Percentiles rank a stretch among this genome's conserved stretches.
These are phyloP conservation scores for Saussurea involucrata DNA, from an alignment of 129 eudicot genomes.

Conservation along the genomic window DNA sequence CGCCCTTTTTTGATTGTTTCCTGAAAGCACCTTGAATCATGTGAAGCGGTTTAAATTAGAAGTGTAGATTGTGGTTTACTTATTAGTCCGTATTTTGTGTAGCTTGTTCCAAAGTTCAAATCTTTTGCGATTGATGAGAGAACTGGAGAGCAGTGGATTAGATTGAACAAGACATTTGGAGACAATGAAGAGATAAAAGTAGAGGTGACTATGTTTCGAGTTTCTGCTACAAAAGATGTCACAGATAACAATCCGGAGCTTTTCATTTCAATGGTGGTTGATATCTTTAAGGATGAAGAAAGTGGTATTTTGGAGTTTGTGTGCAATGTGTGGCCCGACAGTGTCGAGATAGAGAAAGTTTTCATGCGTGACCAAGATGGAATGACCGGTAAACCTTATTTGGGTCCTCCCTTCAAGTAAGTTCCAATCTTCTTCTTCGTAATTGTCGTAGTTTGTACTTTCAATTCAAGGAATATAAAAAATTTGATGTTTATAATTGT, in stretches of 20 bases:
- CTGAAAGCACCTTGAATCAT: neutral
- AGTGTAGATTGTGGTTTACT: neutral
- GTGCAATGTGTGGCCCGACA: slow-evolving; percentile 87
- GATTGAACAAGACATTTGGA: slow-evolving; percentile 58
- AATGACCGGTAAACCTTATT: slow-evolving; percentile 51
- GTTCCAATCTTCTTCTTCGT: slow-evolving; percentile 24
- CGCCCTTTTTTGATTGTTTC: too few species aligned
- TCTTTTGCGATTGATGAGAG: slow-evolving; percentile 66
- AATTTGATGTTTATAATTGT: neutral
- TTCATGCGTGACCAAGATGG: slow-evolving; percentile 47
- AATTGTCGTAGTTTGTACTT: neutral
- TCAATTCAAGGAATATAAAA: neutral
- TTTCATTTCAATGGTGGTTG: slow-evolving; percentile 60
- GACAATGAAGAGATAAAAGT: slow-evolving; percentile 77
- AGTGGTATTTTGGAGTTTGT: slow-evolving; percentile 60
- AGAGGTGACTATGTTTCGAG: slow-evolving; percentile 88
- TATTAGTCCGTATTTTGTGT: slow-evolving; percentile 7
- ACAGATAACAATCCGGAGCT: slow-evolving; percentile 50
- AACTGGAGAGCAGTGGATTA: slow-evolving; percentile 88
- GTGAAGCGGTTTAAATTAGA: neutral
- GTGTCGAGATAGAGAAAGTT: slow-evolving; percentile 60
- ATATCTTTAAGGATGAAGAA: slow-evolving; percentile 56
- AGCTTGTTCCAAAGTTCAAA: slow-evolving; percentile 53
- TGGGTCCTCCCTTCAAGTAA: slow-evolving; percentile 78
- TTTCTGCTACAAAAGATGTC: slow-evolving; percentile 41